A percentile compares a stretch with the other conserved stretches of the same genome.
Evolutionary conservation across 305 asterid species (phyloP).

Genomic region (Fraxinus paxiana): DNA sequence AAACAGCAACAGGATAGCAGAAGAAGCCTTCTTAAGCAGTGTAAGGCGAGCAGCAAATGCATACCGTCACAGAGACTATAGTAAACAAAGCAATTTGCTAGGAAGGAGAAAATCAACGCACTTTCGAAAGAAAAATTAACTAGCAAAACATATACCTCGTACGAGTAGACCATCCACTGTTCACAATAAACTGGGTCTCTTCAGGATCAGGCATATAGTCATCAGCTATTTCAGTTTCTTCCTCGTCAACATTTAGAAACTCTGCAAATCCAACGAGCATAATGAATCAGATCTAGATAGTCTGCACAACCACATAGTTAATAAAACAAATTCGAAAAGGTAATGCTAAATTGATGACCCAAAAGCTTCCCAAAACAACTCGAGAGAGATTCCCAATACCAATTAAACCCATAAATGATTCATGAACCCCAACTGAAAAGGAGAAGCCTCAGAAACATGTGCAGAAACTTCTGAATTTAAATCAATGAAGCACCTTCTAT

Average conservation of each 20-base stretch:
- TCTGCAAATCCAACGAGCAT: constrained; percentile 45
- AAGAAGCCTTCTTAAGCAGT: background rate
- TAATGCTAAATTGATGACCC: background rate
- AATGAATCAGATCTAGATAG: constrained; percentile 1
- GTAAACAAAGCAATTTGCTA: background rate
- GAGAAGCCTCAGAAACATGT: background rate
- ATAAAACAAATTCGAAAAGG: background rate
- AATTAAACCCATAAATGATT: background rate
- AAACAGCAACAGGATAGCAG: background rate
- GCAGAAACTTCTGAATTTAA: background rate
- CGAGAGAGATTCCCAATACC: background rate
- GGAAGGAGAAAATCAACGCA: background rate
- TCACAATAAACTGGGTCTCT: constrained; percentile 55
- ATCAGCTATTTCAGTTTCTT: constrained; percentile 68
- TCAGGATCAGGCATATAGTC: constrained; percentile 56
- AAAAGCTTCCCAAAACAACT: background rate
- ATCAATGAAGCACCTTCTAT: background rate
- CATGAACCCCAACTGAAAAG: background rate
- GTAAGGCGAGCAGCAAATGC: background rate
- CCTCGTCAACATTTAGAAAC: constrained; percentile 82
- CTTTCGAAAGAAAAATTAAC: background rate
- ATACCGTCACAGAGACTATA: background rate
- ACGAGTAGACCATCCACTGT: constrained; percentile 97
- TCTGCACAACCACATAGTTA: background rate
- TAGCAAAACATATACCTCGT: constrained; percentile 52